Evolutionary conservation across 2,329 filamentous ascomycete species (phyloP), one percentile per base, ranked within the genome.

Genomic region (Domatiomyces globalis): DNA sequence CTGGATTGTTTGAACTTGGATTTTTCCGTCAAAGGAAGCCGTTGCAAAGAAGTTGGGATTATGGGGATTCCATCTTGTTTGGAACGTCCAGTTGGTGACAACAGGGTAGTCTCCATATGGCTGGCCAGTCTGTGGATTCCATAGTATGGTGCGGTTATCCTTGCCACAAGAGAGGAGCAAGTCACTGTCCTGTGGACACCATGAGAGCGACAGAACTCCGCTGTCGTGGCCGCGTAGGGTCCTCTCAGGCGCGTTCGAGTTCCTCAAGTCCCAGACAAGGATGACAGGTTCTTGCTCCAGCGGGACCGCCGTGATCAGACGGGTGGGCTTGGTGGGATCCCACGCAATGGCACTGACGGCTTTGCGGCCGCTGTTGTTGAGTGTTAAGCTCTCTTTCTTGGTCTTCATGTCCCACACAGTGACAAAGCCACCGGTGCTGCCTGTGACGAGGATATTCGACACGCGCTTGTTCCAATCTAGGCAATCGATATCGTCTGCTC

Each of bases 401-500:
- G 87, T 88, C 74, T 95, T 95, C 58, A 96, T 77, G 70, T 98
- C 92, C 92, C 92, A 98, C 17, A 98, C 90, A 1, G 92, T 96
- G 36, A 96, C 89, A 63, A 96, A 94, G 4, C 92, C 92, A 48
- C 88, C 89, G 56, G 81, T 85, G 65, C 89, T 90, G 59, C 92
- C 92, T 8, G 90, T 96, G 17, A 90, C 92, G 60, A 98, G 73
- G 66, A 98, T 98, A 66, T 98, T 90, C 12, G 90, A 81, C 43
- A 96, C 90, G 72, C 94, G 96, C 65, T 88, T 89, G 71, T 98
- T 98, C 94, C 94, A 98, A 61, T 95, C 90, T 54, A 98, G 75
- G 59, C 89, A 94, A 63, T 96, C 92, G 58, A 96, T 86, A 62
- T 98, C 92, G 63, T 96, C 90, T 42, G 88, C 85, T 64, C 90